Evolutionary conservation across 331 rosid species (phyloP).

Genomic region (Quercus phellos): DNA sequence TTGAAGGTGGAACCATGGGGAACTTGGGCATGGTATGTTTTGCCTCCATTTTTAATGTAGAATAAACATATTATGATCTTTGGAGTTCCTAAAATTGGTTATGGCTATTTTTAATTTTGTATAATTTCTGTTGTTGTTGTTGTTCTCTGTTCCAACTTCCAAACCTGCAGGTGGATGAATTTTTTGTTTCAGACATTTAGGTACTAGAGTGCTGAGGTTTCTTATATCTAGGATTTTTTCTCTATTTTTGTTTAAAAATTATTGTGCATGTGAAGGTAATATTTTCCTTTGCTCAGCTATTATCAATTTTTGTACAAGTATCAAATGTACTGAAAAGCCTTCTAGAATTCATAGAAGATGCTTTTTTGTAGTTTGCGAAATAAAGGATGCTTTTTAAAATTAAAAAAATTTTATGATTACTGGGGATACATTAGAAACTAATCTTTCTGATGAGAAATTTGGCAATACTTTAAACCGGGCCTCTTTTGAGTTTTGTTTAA

Average conservation of each 20-base stretch:
- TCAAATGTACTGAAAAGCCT: background rate
- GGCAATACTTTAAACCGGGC: background rate
- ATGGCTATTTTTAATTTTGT: background rate
- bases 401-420: background rate
- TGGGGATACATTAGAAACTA: background rate
- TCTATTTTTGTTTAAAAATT: background rate
- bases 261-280: background rate
- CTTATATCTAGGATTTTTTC: background rate
- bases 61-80: background rate
- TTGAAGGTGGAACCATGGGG: slow-evolving; percentile 98
- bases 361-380: background rate
- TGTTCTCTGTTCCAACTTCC: no score
- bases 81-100: slow-evolving; percentile 3
- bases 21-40: slow-evolving; percentile 87
- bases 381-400: background rate
- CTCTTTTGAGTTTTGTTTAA: background rate
- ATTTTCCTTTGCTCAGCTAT: background rate
- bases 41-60: slow-evolving; percentile 4
- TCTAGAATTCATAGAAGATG: background rate
- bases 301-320: background rate
- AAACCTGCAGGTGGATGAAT: no score
- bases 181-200: no score
- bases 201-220: background rate
- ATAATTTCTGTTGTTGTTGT: background rate
- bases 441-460: background rate